Evolutionary conservation across 1,284 basidiomycete species (phyloP).

Genomic region (Cerrena zonata): DNA sequence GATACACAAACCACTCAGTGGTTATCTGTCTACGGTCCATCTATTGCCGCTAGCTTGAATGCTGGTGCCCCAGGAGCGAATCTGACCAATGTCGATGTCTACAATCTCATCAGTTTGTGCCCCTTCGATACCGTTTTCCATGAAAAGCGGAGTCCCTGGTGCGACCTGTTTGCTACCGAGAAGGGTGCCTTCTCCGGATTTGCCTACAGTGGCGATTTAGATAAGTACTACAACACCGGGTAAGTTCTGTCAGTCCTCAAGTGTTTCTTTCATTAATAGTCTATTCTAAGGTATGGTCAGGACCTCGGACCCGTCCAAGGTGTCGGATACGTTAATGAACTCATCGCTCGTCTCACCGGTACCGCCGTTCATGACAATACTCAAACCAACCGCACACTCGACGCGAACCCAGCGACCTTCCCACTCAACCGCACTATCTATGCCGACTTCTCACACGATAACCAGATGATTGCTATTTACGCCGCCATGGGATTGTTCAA

Average conservation of each 20-base stretch:
- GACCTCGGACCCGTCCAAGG: conserved; percentile 67
- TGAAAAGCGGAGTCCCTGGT: conserved; percentile 60
- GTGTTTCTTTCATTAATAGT: background rate
- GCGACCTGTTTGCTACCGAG: conserved; percentile 50
- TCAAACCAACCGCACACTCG: conserved; percentile 76
- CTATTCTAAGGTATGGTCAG: conserved; percentile 52
- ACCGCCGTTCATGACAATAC: conserved; percentile 60
- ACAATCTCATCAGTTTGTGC: conserved; percentile 67
- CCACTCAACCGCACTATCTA: conserved; percentile 64
- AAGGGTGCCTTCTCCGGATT: conserved; percentile 54
- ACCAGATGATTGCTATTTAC: conserved; percentile 73
- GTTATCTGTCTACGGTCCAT: conserved; percentile 49
- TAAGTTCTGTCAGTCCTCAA: conserved; percentile 28
- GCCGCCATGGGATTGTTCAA: conserved; percentile 68
- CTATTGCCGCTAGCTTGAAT: conserved; percentile 63
- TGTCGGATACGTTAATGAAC: conserved; percentile 80
- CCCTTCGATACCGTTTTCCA: conserved; percentile 66
- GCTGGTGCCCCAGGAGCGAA: conserved; percentile 54
- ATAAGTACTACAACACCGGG: conserved; percentile 75
- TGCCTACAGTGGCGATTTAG: conserved; percentile 69
- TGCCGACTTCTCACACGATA: conserved; percentile 79
- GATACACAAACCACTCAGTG: conserved; percentile 44
- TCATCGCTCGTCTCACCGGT: conserved; percentile 71
- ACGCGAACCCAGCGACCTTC: conserved; percentile 60
- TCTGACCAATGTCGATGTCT: conserved; percentile 51